Percentiles rank a stretch among this genome's conserved stretches.
These are phyloP conservation scores for Starmerella bacillaris DNA, from an alignment of 805 yeast genomes.

Conservation along the genomic window DNA sequence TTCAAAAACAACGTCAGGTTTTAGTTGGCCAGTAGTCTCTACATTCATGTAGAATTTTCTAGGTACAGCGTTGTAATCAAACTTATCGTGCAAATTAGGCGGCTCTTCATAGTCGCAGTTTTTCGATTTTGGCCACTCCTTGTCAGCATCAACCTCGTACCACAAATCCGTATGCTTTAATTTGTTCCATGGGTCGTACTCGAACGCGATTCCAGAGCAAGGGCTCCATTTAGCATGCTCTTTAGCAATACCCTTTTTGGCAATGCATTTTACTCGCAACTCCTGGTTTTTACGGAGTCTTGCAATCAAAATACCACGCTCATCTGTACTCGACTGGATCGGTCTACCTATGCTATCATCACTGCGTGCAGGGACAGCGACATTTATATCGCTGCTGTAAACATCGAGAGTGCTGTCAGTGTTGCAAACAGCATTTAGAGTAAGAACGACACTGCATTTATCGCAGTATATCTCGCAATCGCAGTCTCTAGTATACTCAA, in stretches of 20 bases:
- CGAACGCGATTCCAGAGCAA: slow-evolving; percentile 86
- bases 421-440: slow-evolving; percentile 75
- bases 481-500: slow-evolving; percentile 85
- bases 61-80: slow-evolving; percentile 73
- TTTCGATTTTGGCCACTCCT: slow-evolving; percentile 82
- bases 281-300: slow-evolving; percentile 87
- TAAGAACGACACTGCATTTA: slow-evolving; percentile 76
- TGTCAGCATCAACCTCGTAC: slow-evolving; percentile 77
- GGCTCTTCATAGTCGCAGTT: slow-evolving; percentile 95
- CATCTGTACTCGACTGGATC: slow-evolving; percentile 46
- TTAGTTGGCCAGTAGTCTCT: slow-evolving; percentile 78
- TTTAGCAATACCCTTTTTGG: slow-evolving; percentile 91
- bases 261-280: slow-evolving; percentile 72
- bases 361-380: slow-evolving; percentile 26
- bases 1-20: slow-evolving; percentile 75
- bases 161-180: slow-evolving; percentile 88
- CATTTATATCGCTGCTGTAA: slow-evolving; percentile 61
- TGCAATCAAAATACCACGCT: slow-evolving; percentile 66
- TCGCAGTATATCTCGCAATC: slow-evolving; percentile 96
- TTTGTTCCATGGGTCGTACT: slow-evolving; percentile 98
- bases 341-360: slow-evolving; percentile 55
- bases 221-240: slow-evolving; percentile 99
- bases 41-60: slow-evolving; percentile 68
- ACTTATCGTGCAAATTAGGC: slow-evolving; percentile 69
- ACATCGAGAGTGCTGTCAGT: slow-evolving; percentile 76